phyloP scores from a whole-genome alignment of 2,329 filamentous ascomycete species.

The Alternaria angustiovoidea region DNA sequence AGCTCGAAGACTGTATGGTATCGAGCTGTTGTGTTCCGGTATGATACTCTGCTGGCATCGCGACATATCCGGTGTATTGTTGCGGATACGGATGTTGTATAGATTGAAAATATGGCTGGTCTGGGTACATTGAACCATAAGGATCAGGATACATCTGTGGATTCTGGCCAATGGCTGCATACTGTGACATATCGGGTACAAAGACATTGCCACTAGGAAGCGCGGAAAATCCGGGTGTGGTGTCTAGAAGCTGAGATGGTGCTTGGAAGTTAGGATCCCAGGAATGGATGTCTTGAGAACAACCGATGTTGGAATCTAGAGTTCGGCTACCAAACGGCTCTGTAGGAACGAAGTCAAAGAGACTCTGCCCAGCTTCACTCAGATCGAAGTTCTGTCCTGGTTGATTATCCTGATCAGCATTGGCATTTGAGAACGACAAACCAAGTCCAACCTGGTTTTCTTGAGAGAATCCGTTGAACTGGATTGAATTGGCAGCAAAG shows the following conservation, averaged over 20 bases:
- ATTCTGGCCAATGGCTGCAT: not conserved
- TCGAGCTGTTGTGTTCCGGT: not conserved
- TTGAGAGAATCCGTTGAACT: not conserved
- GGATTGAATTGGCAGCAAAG: not conserved
- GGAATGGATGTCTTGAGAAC: not conserved
- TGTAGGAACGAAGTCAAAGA: not conserved
- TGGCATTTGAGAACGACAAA: not conserved
- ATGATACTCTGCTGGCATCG: not conserved
- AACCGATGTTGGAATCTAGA: not conserved
- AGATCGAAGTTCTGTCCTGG: not conserved
- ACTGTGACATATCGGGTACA: not conserved
- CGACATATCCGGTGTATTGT: conserved; percentile 3
- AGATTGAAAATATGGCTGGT: conserved; percentile 9
- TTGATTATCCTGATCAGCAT: not conserved
- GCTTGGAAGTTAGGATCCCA: not conserved
- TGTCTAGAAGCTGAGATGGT: not conserved
- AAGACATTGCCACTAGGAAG: conserved; percentile 8
- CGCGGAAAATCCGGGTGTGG: conserved; percentile 15
- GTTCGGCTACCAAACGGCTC: not conserved
- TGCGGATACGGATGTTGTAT: conserved; percentile 3
- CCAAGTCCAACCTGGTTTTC: not conserved
- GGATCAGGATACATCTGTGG: conserved; percentile 14
- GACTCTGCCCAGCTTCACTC: not conserved
- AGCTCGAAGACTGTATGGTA: not conserved
- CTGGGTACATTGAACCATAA: not conserved